A percentile compares a stretch with the other conserved stretches of the same genome.
Conservation (phyloP, 257 asterid genomes). For the Jasminum sambac region DNA sequence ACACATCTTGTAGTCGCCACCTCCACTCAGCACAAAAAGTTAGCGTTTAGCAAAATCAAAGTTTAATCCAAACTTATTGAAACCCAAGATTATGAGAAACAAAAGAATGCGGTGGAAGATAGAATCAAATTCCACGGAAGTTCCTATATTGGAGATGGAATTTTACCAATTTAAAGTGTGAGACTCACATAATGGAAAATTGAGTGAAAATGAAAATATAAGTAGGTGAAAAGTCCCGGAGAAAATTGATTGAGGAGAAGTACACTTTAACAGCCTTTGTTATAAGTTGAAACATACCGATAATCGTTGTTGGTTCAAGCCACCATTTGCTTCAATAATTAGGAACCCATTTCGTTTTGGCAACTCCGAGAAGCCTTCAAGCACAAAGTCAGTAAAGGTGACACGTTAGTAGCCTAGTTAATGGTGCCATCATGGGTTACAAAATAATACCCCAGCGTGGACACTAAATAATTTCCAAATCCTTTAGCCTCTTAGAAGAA, state of each 20-base stretch:
- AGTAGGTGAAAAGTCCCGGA: no score
- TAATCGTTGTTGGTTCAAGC: constrained; percentile 94
- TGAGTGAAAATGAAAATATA: no score
- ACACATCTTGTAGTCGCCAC: no score
- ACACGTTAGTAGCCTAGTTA: constrained; percentile 17
- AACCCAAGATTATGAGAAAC: not conserved
- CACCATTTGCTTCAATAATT: constrained; percentile 98
- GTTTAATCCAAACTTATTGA: not conserved
- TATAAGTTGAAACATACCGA: constrained; percentile 65
- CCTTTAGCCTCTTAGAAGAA: not conserved
- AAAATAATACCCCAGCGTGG: constrained; percentile 5
- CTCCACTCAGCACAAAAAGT: no score
- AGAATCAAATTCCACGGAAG: not conserved
- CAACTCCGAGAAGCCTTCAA: constrained; percentile 56
- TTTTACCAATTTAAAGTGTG: not conserved
- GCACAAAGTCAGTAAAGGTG: constrained; percentile 26
- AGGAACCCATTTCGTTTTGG: constrained; percentile 84
- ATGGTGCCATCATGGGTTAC: constrained; percentile 13
- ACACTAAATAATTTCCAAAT: not conserved
- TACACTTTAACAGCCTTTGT: constrained; percentile 8
- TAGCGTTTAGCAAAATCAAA: no score
- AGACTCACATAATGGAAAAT: no score
- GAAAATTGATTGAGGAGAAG: no score
- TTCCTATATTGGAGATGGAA: not conserved
- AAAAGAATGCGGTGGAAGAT: constrained; percentile 7